Conservation (phyloP, 495 filamentous ascomycete genomes). For the Bacidia rubella region DNA sequence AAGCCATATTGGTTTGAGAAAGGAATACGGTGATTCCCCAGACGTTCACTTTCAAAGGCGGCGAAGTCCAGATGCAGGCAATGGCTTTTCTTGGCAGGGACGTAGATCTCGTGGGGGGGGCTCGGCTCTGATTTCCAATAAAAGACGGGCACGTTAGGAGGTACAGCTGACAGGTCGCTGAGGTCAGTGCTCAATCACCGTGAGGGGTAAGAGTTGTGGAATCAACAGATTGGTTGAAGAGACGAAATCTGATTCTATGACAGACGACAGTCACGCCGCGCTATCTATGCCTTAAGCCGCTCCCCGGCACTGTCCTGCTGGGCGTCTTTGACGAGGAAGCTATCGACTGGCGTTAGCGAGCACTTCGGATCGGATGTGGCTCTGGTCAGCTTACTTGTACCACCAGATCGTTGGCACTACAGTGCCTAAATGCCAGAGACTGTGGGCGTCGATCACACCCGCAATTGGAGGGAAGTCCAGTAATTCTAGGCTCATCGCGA, state of each 20-base stretch:
- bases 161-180: background rate
- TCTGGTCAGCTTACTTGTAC: slow-evolving; percentile 68
- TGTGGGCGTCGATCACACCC: slow-evolving; percentile 84
- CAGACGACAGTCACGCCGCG: background rate
- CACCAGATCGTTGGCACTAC: slow-evolving; percentile 80
- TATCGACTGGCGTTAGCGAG: slow-evolving; percentile 24
- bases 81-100: background rate
- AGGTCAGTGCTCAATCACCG: slow-evolving; percentile 11
- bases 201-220: background rate
- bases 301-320: slow-evolving; percentile 55
- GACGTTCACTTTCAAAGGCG: slow-evolving; percentile 19
- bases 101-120: background rate
- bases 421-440: slow-evolving; percentile 89
- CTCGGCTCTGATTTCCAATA: slow-evolving; percentile 24
- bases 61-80: slow-evolving; percentile 19
- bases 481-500: slow-evolving; percentile 91
- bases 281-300: slow-evolving; percentile 33
- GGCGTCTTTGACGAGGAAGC: slow-evolving; percentile 66
- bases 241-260: background rate
- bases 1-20: slow-evolving; percentile 11
- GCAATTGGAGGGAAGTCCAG: slow-evolving; percentile 82
- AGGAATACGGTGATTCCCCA: background rate
- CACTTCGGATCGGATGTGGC: slow-evolving; percentile 2
- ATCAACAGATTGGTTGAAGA: background rate
- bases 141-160: slow-evolving; percentile 10